Conservation (phyloP, 768 basidiomycete species). For the Chalciporus piperatus region DNA sequence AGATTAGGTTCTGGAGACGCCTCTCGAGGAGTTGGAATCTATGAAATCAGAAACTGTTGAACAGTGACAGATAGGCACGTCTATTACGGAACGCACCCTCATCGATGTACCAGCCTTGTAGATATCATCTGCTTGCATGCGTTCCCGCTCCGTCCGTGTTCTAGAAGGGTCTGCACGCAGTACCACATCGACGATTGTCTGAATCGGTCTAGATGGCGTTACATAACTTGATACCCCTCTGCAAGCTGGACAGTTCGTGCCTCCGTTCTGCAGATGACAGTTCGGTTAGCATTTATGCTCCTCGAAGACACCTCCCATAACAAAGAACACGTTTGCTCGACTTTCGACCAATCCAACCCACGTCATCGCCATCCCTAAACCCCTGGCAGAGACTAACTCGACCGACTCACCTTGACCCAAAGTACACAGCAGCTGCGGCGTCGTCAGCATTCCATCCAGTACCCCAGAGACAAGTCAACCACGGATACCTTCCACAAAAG, state of each 20-base stretch:
- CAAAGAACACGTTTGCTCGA: not conserved
- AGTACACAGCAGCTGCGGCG: conserved; percentile 66
- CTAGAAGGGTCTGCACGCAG: conserved; percentile 69
- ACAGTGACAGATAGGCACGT: too few relatives aligned
- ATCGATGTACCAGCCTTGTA: conserved; percentile 62
- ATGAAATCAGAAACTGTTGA: too few relatives aligned
- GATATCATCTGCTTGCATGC: conserved; percentile 78
- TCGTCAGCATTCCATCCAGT: conserved; percentile 42
- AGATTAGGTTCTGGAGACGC: conserved; percentile 74
- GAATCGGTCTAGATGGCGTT: conserved; percentile 68
- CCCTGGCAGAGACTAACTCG: not conserved
- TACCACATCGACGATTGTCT: conserved; percentile 68
- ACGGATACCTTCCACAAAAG: conserved; percentile 79
- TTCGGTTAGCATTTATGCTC: conserved; percentile 9
- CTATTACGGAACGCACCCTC: conserved; percentile 46
- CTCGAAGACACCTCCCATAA: not conserved
- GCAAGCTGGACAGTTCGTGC: conserved; percentile 81
- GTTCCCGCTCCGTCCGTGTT: conserved; percentile 65
- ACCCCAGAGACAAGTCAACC: not conserved
- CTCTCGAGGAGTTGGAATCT: conserved; percentile 78
- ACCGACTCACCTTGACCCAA: conserved; percentile 75
- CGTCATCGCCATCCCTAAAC: not conserved
- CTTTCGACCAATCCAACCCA: not conserved
- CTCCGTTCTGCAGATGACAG: conserved; percentile 61
- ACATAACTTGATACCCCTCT: conserved; percentile 67